These are phyloP conservation scores for Suhomyces prunicola DNA, from an alignment of 805 yeast species.

Conservation along the genomic window DNA sequence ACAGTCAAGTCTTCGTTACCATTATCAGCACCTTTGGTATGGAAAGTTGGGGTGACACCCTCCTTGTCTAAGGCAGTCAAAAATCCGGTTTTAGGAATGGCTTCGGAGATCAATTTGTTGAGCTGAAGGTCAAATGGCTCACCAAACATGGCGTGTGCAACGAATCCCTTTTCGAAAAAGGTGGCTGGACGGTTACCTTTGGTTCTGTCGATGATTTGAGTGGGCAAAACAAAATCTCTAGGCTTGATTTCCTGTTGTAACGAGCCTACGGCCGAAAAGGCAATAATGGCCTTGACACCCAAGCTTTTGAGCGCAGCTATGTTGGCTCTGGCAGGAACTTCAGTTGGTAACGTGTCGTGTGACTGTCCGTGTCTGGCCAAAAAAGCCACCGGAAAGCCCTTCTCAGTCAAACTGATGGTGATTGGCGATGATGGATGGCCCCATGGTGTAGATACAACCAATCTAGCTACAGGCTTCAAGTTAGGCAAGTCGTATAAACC, in stretches of 20 bases:
- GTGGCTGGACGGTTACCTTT: conserved; percentile 91
- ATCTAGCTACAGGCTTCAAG: conserved; percentile 78
- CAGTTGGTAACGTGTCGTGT: conserved; percentile 87
- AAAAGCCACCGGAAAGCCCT: conserved; percentile 86
- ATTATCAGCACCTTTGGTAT: conserved; percentile 57
- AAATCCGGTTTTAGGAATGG: conserved; percentile 41
- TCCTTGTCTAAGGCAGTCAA: conserved; percentile 50
- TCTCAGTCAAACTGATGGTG: conserved; percentile 74
- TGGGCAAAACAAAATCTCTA: conserved; percentile 94
- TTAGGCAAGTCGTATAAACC: conserved; percentile 89
- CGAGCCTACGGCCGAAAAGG: conserved; percentile 96
- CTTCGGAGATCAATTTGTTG: conserved; percentile 59
- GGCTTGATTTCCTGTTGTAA: conserved; percentile 86
- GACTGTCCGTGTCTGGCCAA: conserved; percentile 91
- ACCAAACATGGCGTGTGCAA: conserved; percentile 96
- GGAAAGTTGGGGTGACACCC: conserved; percentile 47
- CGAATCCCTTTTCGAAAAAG: conserved; percentile 88
- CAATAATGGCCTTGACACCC: conserved; percentile 84
- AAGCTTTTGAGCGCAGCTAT: conserved; percentile 89
- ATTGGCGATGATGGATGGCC: conserved; percentile 94
- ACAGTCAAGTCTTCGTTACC: conserved; percentile 72
- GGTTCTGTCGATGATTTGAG: conserved; percentile 94
- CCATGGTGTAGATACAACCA: conserved; percentile 92
- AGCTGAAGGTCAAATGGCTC: conserved; percentile 87
- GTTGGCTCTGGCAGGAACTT: conserved; percentile 91